Evolutionary conservation across 2,329 filamentous ascomycete species (phyloP).

Genomic region (Clarireedia hainanense): DNA sequence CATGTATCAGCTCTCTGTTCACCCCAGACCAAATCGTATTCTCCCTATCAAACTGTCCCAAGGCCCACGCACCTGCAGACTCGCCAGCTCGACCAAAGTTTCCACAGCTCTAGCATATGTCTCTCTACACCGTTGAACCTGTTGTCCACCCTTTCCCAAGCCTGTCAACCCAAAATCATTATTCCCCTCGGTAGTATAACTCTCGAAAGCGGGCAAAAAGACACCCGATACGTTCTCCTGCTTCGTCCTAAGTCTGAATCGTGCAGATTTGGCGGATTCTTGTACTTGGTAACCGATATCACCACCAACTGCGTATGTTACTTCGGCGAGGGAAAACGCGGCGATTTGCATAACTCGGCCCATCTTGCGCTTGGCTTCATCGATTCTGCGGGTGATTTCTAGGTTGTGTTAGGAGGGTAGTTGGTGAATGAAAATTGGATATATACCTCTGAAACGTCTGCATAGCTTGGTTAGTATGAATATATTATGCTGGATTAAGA

Average conservation of each 20-base stretch:
- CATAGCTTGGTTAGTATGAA: slow-evolving; percentile 20
- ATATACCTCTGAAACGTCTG: slow-evolving; percentile 80
- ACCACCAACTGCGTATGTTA: slow-evolving; percentile 92
- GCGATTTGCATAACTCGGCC: slow-evolving; percentile 98
- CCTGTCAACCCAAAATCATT: slow-evolving; percentile 96
- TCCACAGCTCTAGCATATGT: slow-evolving; percentile 95
- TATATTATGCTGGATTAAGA: slow-evolving; percentile 2
- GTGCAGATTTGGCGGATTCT: slow-evolving; percentile 86
- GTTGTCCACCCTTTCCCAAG: slow-evolving; percentile 92
- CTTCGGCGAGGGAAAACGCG: slow-evolving; percentile 93
- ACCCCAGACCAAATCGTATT: not conserved
- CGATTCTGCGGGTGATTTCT: slow-evolving; percentile 95
- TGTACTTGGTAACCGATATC: slow-evolving; percentile 97
- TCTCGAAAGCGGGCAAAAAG: slow-evolving; percentile 87
- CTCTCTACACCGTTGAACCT: slow-evolving; percentile 90
- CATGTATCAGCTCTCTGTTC: not conserved
- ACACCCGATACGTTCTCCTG: slow-evolving; percentile 99
- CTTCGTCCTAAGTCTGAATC: slow-evolving; percentile 87
- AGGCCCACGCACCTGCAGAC: slow-evolving; percentile 56
- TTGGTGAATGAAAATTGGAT: not conserved
- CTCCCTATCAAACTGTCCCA: slow-evolving; percentile 6
- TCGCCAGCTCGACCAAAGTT: slow-evolving; percentile 88
- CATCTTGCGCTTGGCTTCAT: slow-evolving; percentile 99
- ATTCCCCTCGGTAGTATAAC: slow-evolving; percentile 77
- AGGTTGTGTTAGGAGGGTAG: slow-evolving; percentile 13